phyloP scores from a whole-genome alignment of 179 eudicot genomes.

The Silene coronaria region DNA sequence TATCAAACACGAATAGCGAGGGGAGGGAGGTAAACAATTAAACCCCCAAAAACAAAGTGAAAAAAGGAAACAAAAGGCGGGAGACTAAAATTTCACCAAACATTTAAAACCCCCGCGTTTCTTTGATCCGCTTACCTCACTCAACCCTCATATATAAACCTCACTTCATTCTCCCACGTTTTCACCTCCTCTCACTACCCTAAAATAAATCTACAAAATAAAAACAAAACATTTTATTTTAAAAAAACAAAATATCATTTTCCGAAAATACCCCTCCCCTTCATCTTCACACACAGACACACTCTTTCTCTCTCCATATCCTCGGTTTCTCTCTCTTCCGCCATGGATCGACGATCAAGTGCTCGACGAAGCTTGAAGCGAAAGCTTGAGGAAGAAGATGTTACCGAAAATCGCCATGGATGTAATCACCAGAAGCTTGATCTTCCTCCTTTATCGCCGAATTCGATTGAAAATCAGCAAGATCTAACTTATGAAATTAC shows the following conservation, averaged over 20 bases:
- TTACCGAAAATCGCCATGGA: background rate
- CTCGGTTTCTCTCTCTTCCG: conserved; percentile 9
- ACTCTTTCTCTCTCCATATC: background rate
- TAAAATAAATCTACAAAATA: background rate
- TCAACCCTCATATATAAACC: conserved; percentile 11
- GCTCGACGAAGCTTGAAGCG: conserved; percentile 14
- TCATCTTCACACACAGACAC: background rate
- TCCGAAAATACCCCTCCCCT: conserved; percentile 15
- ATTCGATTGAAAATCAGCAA: background rate
- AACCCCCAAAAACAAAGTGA: background rate
- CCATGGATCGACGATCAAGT: conserved; percentile 18
- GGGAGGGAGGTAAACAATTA: background rate
- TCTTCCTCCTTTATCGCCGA: background rate
- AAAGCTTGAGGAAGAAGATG: conserved; percentile 12
- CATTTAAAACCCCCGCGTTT: conserved; percentile 8
- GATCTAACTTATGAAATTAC: conserved; percentile 9
- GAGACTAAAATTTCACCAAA: conserved; percentile 5
- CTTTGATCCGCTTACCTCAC: background rate
- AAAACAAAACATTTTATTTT: background rate
- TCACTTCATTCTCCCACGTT: background rate
- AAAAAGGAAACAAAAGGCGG: background rate
- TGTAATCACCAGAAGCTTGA: background rate
- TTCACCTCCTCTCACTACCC: background rate
- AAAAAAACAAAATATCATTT: background rate
- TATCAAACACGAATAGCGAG: too few relatives aligned